A percentile compares a stretch with the other conserved stretches of the same genome.
phyloP scores from a whole-genome alignment of 73 alveolate species.

The Tetrahymena thermophila region DNA sequence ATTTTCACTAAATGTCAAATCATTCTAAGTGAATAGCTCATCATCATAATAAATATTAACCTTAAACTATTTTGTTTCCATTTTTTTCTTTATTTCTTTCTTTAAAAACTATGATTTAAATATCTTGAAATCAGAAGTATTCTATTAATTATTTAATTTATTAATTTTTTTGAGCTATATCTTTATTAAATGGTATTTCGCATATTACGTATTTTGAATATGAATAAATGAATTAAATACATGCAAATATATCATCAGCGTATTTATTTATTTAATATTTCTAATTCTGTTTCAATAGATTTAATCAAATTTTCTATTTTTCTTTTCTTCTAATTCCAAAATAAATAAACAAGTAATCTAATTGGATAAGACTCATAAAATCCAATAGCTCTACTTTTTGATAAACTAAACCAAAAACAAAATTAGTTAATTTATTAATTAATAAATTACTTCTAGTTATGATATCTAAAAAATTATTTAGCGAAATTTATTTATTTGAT shows the following conservation, averaged over 20 bases:
- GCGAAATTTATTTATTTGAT: no score
- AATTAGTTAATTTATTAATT: neutral
- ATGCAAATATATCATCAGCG: neutral
- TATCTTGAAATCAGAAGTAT: neutral
- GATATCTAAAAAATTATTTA: no score
- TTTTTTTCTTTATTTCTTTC: neutral
- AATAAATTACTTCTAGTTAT: neutral
- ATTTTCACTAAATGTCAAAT: neutral
- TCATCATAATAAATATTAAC: neutral
- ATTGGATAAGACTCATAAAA: neutral
- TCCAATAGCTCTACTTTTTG: neutral
- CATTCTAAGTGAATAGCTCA: neutral
- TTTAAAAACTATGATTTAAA: neutral
- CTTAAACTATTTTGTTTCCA: neutral
- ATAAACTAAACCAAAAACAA: neutral
- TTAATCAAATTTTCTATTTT: neutral
- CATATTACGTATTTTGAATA: neutral
- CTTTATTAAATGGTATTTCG: neutral
- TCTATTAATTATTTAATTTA: neutral
- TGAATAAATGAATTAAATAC: neutral
- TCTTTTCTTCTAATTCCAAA: neutral
- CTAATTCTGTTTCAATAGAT: neutral
- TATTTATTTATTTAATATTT: neutral
- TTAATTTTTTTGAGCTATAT: neutral
- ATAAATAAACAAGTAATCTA: neutral